Percentiles rank a stretch among this genome's conserved stretches.
These are phyloP conservation scores for Monilinia laxa DNA, from an alignment of 2,329 filamentous ascomycete genomes.

Conservation along the genomic window DNA sequence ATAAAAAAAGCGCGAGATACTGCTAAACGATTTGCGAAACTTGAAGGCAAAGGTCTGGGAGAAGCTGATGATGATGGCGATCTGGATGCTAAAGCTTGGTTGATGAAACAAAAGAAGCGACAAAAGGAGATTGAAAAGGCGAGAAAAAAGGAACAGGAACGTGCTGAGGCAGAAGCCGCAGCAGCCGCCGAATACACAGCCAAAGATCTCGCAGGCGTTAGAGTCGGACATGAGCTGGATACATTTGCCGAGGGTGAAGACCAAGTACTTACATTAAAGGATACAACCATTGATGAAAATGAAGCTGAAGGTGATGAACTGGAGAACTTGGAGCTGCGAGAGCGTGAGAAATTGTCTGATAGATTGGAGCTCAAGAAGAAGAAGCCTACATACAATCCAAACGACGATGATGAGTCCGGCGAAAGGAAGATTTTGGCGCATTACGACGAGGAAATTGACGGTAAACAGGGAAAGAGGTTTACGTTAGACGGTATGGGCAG, in stretches of 20 bases:
- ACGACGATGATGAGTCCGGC: slow-evolving; percentile 64
- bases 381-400: slow-evolving; percentile 83
- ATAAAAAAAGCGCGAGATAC: slow-evolving; percentile 85
- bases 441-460: slow-evolving; percentile 93
- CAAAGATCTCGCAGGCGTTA: slow-evolving; percentile 84
- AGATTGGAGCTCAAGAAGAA: slow-evolving; percentile 86
- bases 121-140: slow-evolving; percentile 86
- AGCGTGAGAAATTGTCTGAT: slow-evolving; percentile 71
- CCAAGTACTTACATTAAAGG: slow-evolving; percentile 92
- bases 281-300: slow-evolving; percentile 78
- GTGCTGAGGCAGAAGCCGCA: slow-evolving; percentile 70
- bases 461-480: slow-evolving; percentile 85
- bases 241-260: slow-evolving; percentile 81
- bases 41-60: slow-evolving; percentile 82
- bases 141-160: slow-evolving; percentile 69
- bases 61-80: slow-evolving; percentile 67
- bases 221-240: slow-evolving; percentile 82
- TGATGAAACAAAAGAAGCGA: slow-evolving; percentile 86
- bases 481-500: slow-evolving; percentile 79
- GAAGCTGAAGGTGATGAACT: slow-evolving; percentile 90
- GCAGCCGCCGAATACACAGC: slow-evolving; percentile 76
- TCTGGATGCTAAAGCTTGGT: slow-evolving; percentile 80
- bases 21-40: slow-evolving; percentile 69
- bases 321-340: slow-evolving; percentile 70
- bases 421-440: slow-evolving; percentile 74